A percentile compares a stretch with the other conserved stretches of the same genome.
Conservation (phyloP, 768 basidiomycete genomes). For the Hydnomerulius pinastri region DNA sequence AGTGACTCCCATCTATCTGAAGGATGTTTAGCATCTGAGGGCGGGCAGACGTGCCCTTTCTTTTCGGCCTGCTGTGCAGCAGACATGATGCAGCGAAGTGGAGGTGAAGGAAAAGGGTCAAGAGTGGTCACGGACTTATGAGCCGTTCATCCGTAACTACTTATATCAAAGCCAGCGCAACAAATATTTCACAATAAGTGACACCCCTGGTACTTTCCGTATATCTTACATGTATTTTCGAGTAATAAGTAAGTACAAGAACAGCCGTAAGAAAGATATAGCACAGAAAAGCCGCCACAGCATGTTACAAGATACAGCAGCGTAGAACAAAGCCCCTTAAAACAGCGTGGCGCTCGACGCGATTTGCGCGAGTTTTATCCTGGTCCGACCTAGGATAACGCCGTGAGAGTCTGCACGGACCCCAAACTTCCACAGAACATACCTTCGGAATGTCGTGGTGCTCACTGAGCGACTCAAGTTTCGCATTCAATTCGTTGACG, state of each 20-base stretch:
- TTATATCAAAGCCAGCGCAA: slow-evolving; percentile 36
- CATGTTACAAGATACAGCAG: slow-evolving; percentile 13
- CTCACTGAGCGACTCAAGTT: slow-evolving; percentile 85
- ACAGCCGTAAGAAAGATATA: slow-evolving; percentile 12
- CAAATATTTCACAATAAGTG: slow-evolving; percentile 39
- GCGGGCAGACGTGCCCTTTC: slow-evolving; percentile 55
- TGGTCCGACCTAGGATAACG: slow-evolving; percentile 68
- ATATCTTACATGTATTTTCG: slow-evolving; percentile 25
- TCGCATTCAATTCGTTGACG: slow-evolving; percentile 85
- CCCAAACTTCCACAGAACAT: slow-evolving; percentile 22
- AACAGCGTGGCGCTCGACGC: slow-evolving; percentile 27
- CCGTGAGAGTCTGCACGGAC: slow-evolving; percentile 32
- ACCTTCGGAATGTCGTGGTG: slow-evolving; percentile 96
- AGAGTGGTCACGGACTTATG: slow-evolving; percentile 36
- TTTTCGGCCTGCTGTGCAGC: slow-evolving; percentile 40
- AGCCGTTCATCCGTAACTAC: slow-evolving; percentile 37
- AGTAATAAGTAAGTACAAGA: slow-evolving; percentile 24
- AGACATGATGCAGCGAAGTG: slow-evolving; percentile 38
- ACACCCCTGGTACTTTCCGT: slow-evolving; percentile 23
- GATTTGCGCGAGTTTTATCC: slow-evolving; percentile 58
- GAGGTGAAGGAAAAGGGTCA: slow-evolving; percentile 38
- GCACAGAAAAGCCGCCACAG: slow-evolving; percentile 20
- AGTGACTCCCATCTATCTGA: slow-evolving; percentile 84
- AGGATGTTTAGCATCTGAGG: slow-evolving; percentile 70
- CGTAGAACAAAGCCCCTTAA: slow-evolving; percentile 5